A percentile compares a stretch with the other conserved stretches of the same genome.
These are phyloP conservation scores for Psidium friedrichsthalianum DNA, from an alignment of 345 rosid genomes.

Conservation along the genomic window DNA sequence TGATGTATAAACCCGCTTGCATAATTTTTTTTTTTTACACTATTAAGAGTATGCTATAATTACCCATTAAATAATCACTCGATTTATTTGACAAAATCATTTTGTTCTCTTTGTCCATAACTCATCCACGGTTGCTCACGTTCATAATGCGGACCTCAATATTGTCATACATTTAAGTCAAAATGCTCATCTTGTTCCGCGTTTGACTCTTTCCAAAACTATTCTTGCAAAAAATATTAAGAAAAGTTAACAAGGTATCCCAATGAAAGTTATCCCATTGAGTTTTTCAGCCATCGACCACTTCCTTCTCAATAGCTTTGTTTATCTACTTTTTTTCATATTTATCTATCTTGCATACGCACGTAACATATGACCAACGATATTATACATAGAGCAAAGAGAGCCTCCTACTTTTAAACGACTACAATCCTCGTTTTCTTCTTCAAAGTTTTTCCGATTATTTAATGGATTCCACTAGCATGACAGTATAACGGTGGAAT, in stretches of 20 bases:
- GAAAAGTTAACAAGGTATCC: background rate
- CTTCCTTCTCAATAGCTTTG: background rate
- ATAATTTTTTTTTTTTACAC: background rate
- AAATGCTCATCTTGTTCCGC: background rate
- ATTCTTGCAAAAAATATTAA: background rate
- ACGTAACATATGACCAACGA: background rate
- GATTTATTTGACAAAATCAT: background rate
- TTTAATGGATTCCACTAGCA: background rate
- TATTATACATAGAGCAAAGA: too few relatives aligned
- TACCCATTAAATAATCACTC: background rate
- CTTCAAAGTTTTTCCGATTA: background rate
- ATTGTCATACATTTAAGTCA: background rate
- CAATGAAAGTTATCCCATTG: background rate
- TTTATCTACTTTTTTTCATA: background rate
- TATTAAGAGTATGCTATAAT: background rate
- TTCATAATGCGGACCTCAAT: background rate
- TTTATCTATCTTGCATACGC: background rate
- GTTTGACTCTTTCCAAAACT: background rate
- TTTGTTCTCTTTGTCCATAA: background rate
- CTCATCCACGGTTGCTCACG: background rate
- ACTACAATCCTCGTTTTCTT: background rate
- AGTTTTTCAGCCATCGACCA: background rate
- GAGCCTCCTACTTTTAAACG: too few relatives aligned
- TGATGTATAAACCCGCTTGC: background rate
- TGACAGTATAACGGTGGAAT: too few relatives aligned